phyloP scores from a whole-genome alignment of 768 basidiomycete species.

The Pholiota molesta region DNA sequence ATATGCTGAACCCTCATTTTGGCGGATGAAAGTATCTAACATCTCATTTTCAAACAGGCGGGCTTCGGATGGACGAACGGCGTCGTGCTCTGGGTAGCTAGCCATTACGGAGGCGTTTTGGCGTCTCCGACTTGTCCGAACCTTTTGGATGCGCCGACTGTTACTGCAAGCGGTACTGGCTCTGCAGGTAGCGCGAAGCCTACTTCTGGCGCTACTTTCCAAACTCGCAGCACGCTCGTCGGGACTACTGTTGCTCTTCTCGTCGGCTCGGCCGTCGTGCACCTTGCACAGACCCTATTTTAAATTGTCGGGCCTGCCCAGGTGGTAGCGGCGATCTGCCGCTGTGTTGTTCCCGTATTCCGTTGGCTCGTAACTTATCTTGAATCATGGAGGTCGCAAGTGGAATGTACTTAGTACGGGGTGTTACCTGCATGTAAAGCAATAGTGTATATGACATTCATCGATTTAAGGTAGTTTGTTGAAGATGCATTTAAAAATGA shows the following conservation, averaged over 20 bases:
- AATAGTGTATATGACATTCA: no score
- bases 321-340: no score
- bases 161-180: constrained; percentile 2
- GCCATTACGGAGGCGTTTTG: constrained; percentile 62
- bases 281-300: neutral
- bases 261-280: constrained; percentile 1
- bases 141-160: constrained; percentile 30
- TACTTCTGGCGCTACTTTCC: constrained; percentile 11
- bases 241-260: neutral
- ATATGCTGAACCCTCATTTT: neutral
- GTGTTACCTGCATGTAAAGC: no score
- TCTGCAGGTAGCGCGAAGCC: neutral
- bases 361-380: no score
- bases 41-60: constrained; percentile 37
- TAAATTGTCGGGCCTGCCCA: no score
- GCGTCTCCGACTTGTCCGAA: constrained; percentile 66
- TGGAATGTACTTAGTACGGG: no score
- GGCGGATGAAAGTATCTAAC: neutral
- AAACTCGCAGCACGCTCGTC: neutral
- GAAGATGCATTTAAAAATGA: no score
- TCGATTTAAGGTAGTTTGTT: no score
- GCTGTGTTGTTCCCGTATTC: no score
- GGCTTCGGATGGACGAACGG: constrained; percentile 94
- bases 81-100: constrained; percentile 74
- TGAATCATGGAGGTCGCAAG: no score